Conservation (phyloP, 345 rosid genomes). For the Lepidium didymum region DNA sequence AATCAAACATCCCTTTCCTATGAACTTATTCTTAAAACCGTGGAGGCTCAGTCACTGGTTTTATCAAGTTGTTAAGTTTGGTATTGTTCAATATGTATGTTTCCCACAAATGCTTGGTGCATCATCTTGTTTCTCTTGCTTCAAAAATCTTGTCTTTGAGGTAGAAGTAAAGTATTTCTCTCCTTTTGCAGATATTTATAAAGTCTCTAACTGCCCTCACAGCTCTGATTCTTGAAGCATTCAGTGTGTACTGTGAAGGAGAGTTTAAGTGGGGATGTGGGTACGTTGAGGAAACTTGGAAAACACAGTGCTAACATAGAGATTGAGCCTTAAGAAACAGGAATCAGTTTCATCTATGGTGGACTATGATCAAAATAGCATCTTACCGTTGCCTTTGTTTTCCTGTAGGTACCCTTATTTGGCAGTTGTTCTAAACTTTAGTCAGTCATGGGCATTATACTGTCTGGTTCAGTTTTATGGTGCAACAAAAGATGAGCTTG, state of each 20-base stretch:
- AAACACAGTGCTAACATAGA: neutral
- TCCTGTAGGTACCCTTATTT: conserved; percentile 84
- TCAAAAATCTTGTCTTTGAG: neutral
- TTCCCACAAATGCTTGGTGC: conserved; percentile 11
- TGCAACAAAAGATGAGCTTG: conserved; percentile 82
- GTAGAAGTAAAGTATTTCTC: conserved; percentile 8
- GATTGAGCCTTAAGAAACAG: neutral
- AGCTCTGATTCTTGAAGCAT: conserved; percentile 90
- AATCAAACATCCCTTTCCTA: conserved; percentile 82
- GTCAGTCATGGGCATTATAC: conserved; percentile 98
- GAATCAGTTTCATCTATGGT: neutral
- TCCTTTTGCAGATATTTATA: conserved; percentile 76
- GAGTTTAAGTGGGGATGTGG: conserved; percentile 87
- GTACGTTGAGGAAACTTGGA: conserved; percentile 41
- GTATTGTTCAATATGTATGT: conserved; percentile 99
- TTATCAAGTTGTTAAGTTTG: conserved; percentile 91
- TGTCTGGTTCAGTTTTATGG: conserved; percentile 93
- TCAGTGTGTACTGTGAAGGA: conserved; percentile 91
- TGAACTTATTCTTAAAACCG: conserved; percentile 67
- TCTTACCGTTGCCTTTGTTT: neutral
- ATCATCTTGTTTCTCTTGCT: neutral
- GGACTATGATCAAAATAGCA: neutral
- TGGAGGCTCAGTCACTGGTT: conserved; percentile 97
- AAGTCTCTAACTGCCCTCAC: conserved; percentile 72
- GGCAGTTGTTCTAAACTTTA: conserved; percentile 94